phyloP scores from a whole-genome alignment of 805 yeast species.

The Saccharomycopsis synnaedendra region DNA sequence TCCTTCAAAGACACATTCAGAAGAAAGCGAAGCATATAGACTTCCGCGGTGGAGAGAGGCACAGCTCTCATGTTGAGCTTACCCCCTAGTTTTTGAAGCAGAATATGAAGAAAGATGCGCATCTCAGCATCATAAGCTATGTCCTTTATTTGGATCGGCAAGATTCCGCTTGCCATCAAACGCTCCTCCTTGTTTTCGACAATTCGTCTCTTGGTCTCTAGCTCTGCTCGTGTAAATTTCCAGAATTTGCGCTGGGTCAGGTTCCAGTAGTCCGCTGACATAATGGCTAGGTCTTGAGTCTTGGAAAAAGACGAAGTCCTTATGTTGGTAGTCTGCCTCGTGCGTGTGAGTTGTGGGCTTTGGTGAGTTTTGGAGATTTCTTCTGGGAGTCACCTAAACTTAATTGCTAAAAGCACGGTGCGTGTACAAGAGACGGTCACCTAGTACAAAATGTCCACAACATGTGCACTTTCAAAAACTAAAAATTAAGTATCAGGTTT shows the following conservation, averaged over 20 bases:
- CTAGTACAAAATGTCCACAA: too few relatives aligned
- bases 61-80: conserved; percentile 69
- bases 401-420: too few relatives aligned
- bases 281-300: conserved; percentile 6
- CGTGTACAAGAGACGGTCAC: too few relatives aligned
- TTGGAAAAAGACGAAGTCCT: neutral
- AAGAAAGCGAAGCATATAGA: conserved; percentile 70
- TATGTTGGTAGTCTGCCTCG: too few relatives aligned
- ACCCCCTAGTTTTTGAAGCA: conserved; percentile 68
- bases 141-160: conserved; percentile 33
- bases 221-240: conserved; percentile 62
- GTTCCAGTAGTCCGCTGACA: conserved; percentile 83
- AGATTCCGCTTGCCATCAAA: conserved; percentile 19
- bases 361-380: too few relatives aligned
- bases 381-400: too few relatives aligned
- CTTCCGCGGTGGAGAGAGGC: conserved; percentile 81
- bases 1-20: conserved; percentile 66
- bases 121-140: conserved; percentile 41
- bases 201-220: conserved; percentile 33
- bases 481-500: too few relatives aligned
- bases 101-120: conserved; percentile 69
- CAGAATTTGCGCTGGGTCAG: conserved; percentile 74
- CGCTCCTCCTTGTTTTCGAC: conserved; percentile 27
- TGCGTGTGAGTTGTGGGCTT: too few relatives aligned
- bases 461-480: too few relatives aligned